Conservation (phyloP, 192 early-diverging fungal species). For the Diversispora eburnea region DNA sequence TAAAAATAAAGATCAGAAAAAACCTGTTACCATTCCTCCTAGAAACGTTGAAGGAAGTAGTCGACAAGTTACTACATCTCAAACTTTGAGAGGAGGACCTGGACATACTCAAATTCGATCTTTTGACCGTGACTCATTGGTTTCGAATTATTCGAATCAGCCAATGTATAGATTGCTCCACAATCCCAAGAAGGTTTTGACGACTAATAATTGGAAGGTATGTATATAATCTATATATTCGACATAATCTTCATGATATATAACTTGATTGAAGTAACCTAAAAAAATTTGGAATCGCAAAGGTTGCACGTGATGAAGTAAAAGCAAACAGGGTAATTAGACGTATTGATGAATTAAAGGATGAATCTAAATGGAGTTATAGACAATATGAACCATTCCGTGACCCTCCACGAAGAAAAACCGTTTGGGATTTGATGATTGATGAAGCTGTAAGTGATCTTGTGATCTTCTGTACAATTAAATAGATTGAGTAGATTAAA, state of each 20-base stretch:
- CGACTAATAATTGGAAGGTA: constrained; percentile 71
- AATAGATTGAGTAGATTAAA: neutral
- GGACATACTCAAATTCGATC: constrained; percentile 22
- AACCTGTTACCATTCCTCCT: neutral
- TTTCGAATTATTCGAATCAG: constrained; percentile 44
- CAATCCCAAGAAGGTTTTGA: constrained; percentile 62
- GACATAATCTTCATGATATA: neutral
- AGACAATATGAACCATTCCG: constrained; percentile 66
- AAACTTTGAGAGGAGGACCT: constrained; percentile 19
- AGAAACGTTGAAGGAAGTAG: neutral
- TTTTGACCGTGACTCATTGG: constrained; percentile 16
- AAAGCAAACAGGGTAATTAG: constrained; percentile 62
- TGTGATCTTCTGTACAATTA: neutral
- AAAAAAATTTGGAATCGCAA: neutral
- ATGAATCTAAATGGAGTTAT: constrained; percentile 67
- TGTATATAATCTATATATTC: neutral
- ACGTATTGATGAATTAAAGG: constrained; percentile 67
- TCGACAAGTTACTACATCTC: neutral
- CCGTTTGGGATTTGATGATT: constrained; percentile 74
- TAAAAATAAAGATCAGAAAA: neutral
- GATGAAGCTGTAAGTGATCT: constrained; percentile 67
- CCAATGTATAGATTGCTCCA: constrained; percentile 60
- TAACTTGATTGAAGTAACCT: neutral
- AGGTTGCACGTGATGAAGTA: constrained; percentile 74
- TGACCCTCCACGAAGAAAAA: constrained; percentile 52